Conservation (phyloP, 352 stramenopile genomes). For the Phytophthora hybrid region DNA sequence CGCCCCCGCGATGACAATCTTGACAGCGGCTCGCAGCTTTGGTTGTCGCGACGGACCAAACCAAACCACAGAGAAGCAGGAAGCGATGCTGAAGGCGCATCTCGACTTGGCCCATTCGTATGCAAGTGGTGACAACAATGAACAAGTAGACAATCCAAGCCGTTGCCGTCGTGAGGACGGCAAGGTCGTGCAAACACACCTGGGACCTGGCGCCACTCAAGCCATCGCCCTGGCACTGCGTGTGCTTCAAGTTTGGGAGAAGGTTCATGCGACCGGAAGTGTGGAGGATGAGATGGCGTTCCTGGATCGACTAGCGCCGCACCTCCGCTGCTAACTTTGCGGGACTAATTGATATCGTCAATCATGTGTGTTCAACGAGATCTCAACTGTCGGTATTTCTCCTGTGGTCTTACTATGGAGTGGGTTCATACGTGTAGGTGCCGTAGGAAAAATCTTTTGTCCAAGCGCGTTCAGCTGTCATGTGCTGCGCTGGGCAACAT, state of each 20-base stretch:
- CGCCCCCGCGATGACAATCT: conserved; percentile 56
- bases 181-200: conserved; percentile 47
- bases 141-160: conserved; percentile 23
- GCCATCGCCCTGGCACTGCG: conserved; percentile 60
- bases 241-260: conserved; percentile 68
- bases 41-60: not conserved
- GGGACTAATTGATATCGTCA: not conserved
- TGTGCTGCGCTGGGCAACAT: conserved; percentile 49
- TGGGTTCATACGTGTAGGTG: conserved; percentile 47
- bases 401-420: conserved; percentile 1
- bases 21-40: conserved; percentile 45
- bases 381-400: conserved; percentile 12
- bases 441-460: conserved; percentile 46
- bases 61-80: conserved; percentile 19
- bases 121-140: conserved; percentile 24
- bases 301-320: conserved; percentile 36
- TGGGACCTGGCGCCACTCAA: conserved; percentile 46
- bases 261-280: conserved; percentile 39
- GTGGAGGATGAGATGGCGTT: conserved; percentile 52
- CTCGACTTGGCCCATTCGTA: conserved; percentile 50
- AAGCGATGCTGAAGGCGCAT: conserved; percentile 40
- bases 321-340: conserved; percentile 13
- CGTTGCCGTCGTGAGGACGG: conserved; percentile 55
- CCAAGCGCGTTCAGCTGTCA: conserved; percentile 39
- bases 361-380: not conserved